These are phyloP conservation scores for Tetracladium marchalianum DNA, from an alignment of 495 filamentous ascomycete genomes.

Conservation along the genomic window DNA sequence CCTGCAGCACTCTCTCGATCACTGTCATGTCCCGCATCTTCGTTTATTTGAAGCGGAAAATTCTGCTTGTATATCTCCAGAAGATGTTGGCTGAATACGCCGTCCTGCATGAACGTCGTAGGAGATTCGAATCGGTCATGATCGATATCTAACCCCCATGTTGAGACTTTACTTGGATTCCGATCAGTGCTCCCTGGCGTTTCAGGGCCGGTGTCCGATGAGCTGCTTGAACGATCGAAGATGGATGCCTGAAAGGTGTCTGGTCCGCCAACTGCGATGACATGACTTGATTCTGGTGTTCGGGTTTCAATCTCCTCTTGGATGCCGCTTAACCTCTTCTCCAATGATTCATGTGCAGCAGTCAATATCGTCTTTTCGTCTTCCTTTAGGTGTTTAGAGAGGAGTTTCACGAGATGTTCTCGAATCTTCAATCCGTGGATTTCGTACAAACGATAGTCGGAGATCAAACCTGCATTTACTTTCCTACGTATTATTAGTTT, in stretches of 20 bases:
- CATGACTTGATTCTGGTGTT: constrained; percentile 39
- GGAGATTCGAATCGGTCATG: constrained; percentile 14
- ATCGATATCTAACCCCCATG: constrained; percentile 12
- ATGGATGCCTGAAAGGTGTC: constrained; percentile 48
- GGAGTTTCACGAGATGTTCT: constrained; percentile 29
- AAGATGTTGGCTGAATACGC: constrained; percentile 2
- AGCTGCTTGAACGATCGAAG: constrained; percentile 62
- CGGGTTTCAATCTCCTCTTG: constrained; percentile 47
- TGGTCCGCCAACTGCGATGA: constrained; percentile 32
- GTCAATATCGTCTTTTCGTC: constrained; percentile 28
- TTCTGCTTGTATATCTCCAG: background rate
- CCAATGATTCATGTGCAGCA: constrained; percentile 34
- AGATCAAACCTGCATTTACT: constrained; percentile 48
- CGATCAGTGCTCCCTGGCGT: constrained; percentile 11
- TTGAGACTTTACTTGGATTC: constrained; percentile 3
- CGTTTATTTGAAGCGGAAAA: constrained; percentile 2
- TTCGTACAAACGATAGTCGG: constrained; percentile 61
- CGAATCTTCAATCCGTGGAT: constrained; percentile 54
- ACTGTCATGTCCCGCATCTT: constrained; percentile 20
- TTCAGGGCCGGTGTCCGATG: constrained; percentile 37
- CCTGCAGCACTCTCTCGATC: constrained; percentile 13
- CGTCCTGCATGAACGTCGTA: constrained; percentile 7
- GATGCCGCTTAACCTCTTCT: constrained; percentile 39
- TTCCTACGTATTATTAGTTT: constrained; percentile 22
- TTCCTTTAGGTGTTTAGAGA: constrained; percentile 23